phyloP scores from a whole-genome alignment of 495 filamentous ascomycete genomes.

The Podospora tetraspora region DNA sequence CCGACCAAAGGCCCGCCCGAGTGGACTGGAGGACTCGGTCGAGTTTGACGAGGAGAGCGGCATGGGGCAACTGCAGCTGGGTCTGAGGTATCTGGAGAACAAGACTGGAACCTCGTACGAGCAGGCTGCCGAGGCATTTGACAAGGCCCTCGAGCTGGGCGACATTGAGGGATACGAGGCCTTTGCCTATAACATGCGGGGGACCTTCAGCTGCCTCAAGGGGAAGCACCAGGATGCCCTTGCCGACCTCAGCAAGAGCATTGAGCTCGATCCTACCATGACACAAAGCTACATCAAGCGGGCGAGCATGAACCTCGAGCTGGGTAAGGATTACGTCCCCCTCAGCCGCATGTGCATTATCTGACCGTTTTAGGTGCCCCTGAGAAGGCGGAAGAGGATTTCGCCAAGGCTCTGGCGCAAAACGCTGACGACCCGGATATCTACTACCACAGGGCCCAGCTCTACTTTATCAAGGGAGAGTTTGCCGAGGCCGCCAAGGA shows the following conservation, averaged over 20 bases:
- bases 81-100: constrained; percentile 70
- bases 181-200: constrained; percentile 90
- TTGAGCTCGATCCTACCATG: constrained; percentile 78
- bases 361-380: constrained; percentile 61
- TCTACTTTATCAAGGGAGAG: constrained; percentile 95
- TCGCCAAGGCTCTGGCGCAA: constrained; percentile 76
- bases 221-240: constrained; percentile 81
- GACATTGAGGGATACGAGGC: constrained; percentile 77
- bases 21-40: constrained; percentile 71
- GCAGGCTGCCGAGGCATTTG: constrained; percentile 76
- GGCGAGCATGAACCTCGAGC: constrained; percentile 94
- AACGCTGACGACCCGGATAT: constrained; percentile 92
- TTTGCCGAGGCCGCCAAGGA: constrained; percentile 92
- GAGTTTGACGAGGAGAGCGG: constrained; percentile 75
- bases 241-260: constrained; percentile 79
- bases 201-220: constrained; percentile 87
- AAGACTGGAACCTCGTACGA: constrained; percentile 88
- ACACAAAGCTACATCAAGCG: constrained; percentile 98
- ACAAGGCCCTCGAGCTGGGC: constrained; percentile 75
- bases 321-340: constrained; percentile 55
- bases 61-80: constrained; percentile 76
- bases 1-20: constrained; percentile 69
- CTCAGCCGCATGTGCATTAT: not conserved
- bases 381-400: constrained; percentile 80
- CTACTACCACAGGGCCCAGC: constrained; percentile 97